Conservation (phyloP, 768 basidiomycete species). For the Myochromella boudieri region DNA sequence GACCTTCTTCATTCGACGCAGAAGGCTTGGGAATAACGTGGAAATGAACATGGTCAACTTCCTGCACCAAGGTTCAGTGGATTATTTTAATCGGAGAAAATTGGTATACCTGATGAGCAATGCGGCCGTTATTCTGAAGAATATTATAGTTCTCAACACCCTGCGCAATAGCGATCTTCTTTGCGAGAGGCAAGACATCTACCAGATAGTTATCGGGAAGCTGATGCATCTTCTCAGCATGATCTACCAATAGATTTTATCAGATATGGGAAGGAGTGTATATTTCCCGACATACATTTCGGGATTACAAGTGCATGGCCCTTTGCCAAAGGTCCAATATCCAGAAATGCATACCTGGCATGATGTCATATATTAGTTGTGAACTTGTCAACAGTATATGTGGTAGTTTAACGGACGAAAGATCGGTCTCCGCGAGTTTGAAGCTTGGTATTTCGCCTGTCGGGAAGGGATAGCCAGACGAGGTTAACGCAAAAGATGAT, state of each 20-base stretch:
- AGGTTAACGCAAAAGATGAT: not conserved
- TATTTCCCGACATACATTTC: constrained; percentile 59
- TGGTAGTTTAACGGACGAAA: constrained; percentile 48
- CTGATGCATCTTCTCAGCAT: constrained; percentile 83
- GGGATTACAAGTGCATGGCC: constrained; percentile 94
- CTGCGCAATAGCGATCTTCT: constrained; percentile 82
- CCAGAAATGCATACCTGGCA: constrained; percentile 89
- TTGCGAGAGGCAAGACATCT: constrained; percentile 78
- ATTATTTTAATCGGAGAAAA: not conserved
- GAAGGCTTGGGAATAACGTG: constrained; percentile 91
- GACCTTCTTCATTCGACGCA: constrained; percentile 62
- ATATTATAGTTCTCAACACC: constrained; percentile 84
- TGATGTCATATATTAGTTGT: not conserved
- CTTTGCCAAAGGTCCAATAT: constrained; percentile 86
- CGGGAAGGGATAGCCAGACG: not conserved
- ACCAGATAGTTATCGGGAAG: constrained; percentile 82
- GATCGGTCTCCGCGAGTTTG: constrained; percentile 78
- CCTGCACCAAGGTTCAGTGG: constrained; percentile 29
- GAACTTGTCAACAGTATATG: not conserved
- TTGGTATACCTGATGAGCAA: constrained; percentile 54
- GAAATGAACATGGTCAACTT: constrained; percentile 88
- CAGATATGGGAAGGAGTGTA: not conserved
- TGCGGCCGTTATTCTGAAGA: constrained; percentile 61
- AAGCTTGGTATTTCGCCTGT: constrained; percentile 87
- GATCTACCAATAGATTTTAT: constrained; percentile 51